phyloP scores from a whole-genome alignment of 257 asterid genomes.

The Thymus mandschuricus region DNA sequence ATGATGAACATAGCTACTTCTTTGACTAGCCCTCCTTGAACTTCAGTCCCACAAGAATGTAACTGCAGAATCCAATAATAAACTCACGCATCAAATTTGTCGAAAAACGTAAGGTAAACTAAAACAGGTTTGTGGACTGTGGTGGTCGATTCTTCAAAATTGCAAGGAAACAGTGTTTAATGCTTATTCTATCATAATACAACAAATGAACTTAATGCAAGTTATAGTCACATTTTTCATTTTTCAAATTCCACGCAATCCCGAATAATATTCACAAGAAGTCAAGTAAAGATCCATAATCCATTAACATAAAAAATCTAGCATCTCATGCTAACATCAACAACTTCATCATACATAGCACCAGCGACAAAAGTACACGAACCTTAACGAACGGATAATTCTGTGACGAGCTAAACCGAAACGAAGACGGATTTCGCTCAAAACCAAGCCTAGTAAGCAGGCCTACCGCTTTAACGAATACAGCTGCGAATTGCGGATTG shows the following conservation, averaged over 20 bases:
- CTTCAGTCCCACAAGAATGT: conserved; percentile 67
- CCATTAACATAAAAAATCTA: background rate
- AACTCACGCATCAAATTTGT: conserved; percentile 16
- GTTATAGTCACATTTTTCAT: background rate
- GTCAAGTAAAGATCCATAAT: background rate
- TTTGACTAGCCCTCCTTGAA: conserved; percentile 72
- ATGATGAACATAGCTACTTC: conserved; percentile 67
- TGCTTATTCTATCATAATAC: conserved; percentile 5
- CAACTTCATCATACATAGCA: background rate
- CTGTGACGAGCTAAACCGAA: conserved; percentile 56
- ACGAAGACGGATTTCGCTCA: conserved; percentile 44
- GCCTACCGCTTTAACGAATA: conserved; percentile 74
- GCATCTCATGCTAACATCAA: conserved; percentile 1
- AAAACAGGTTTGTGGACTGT: background rate
- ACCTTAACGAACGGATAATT: conserved; percentile 89
- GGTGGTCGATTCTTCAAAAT: conserved; percentile 14
- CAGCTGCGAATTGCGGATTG: conserved; percentile 45
- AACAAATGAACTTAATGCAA: conserved; percentile 2
- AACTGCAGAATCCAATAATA: conserved; percentile 47
- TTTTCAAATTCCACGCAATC: background rate
- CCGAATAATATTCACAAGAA: background rate
- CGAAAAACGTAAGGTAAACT: conserved; percentile 14
- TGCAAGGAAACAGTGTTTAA: background rate
- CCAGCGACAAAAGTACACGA: background rate
- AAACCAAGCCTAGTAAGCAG: conserved; percentile 71